Conservation (phyloP, 345 rosid genomes). For the Citrus unshiu region DNA sequence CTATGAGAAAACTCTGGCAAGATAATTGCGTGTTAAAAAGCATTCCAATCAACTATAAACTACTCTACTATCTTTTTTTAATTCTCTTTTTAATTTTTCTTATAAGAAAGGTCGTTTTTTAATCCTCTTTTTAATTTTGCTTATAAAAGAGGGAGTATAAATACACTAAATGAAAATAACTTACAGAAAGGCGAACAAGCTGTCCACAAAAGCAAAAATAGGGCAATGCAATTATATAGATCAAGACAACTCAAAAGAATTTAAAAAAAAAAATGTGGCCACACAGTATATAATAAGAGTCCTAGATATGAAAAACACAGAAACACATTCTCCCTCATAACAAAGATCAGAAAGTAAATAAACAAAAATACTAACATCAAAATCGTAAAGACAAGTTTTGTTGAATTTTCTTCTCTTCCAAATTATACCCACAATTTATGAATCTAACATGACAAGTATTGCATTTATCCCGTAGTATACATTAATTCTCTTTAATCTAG, state of each 20-base stretch:
- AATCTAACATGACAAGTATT: neutral
- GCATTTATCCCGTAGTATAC: neutral
- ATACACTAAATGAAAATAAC: neutral
- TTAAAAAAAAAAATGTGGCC: neutral
- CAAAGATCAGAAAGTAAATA: neutral
- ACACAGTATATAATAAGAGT: neutral
- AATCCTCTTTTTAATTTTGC: neutral
- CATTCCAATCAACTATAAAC: neutral
- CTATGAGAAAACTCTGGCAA: constrained; percentile 10
- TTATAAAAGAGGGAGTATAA: neutral
- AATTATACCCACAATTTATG: neutral
- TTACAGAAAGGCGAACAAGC: neutral
- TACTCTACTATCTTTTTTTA: neutral
- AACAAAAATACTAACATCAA: neutral
- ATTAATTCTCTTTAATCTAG: neutral
- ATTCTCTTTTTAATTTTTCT: neutral
- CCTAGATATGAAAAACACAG: neutral
- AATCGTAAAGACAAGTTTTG: neutral
- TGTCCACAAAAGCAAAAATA: neutral
- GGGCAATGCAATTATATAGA: neutral
- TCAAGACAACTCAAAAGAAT: neutral
- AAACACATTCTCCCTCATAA: neutral
- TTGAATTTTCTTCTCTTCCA: neutral
- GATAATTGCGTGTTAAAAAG: neutral
- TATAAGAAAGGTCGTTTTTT: neutral